A percentile compares a stretch with the other conserved stretches of the same genome.
These are phyloP conservation scores for Lathyrus aphaca DNA, from an alignment of 306 rosid genomes.

Conservation along the genomic window DNA sequence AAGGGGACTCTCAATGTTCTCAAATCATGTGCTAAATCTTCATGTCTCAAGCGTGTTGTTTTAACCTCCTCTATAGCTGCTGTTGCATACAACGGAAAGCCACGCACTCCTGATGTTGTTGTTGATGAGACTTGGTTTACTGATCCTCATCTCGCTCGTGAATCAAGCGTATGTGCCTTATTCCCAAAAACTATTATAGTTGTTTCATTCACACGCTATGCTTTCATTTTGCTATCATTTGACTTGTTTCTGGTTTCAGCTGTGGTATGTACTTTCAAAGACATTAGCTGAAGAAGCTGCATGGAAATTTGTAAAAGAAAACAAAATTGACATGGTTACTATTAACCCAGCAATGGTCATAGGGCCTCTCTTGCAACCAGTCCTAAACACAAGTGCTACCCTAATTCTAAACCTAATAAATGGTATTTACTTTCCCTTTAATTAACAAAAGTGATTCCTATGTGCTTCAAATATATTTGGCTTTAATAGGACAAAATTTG, in stretches of 20 bases:
- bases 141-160: slow-evolving; percentile 28
- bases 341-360: slow-evolving; percentile 80
- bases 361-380: too few species aligned
- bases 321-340: slow-evolving; percentile 70
- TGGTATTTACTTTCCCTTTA: slow-evolving; percentile 52
- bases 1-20: slow-evolving; percentile 47
- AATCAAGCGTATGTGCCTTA: slow-evolving; percentile 24
- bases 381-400: slow-evolving; percentile 71
- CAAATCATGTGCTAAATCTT: slow-evolving; percentile 28
- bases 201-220: too few species aligned
- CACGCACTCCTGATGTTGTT: slow-evolving; percentile 38
- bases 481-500: background rate
- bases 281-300: slow-evolving; percentile 86
- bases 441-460: too few species aligned
- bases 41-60: slow-evolving; percentile 40
- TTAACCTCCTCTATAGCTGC: slow-evolving; percentile 43
- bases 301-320: slow-evolving; percentile 74
- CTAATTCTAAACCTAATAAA: slow-evolving; percentile 51
- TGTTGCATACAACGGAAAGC: slow-evolving; percentile 32
- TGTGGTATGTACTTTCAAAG: slow-evolving; percentile 84
- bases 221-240: background rate
- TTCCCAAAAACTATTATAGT: too few species aligned
- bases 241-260: slow-evolving; percentile 46
- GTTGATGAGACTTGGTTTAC: slow-evolving; percentile 52
- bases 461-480: too few species aligned